phyloP scores from a whole-genome alignment of 768 basidiomycete species.

The Leccinum subgranulosum region DNA sequence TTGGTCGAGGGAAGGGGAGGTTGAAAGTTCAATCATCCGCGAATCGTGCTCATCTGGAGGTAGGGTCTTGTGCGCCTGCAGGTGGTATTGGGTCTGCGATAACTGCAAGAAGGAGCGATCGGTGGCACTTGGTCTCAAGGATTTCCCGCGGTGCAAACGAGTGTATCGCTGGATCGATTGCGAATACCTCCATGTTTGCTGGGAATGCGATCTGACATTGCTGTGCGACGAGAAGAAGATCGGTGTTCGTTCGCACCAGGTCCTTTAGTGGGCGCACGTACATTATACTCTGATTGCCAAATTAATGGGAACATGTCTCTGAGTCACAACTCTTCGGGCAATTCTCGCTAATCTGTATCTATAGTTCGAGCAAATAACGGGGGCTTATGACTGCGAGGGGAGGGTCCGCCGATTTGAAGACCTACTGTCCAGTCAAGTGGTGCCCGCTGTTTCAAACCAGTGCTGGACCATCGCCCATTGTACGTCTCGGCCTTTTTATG shows the following conservation, averaged over 20 bases:
- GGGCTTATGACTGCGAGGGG: too few relatives aligned
- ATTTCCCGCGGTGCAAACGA: too few relatives aligned
- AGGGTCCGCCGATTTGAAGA: too few relatives aligned
- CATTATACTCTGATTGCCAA: too few relatives aligned
- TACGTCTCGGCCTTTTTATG: neutral
- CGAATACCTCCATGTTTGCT: constrained; percentile 21
- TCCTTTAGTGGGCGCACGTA: neutral
- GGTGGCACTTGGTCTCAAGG: too few relatives aligned
- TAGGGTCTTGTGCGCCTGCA: constrained; percentile 22
- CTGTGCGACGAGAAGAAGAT: constrained; percentile 25
- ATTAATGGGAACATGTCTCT: too few relatives aligned
- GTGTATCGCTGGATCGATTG: constrained; percentile 4
- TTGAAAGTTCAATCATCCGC: constrained; percentile 11
- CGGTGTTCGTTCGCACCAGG: constrained; percentile 4
- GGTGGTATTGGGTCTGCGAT: constrained; percentile 12
- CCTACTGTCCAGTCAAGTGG: too few relatives aligned
- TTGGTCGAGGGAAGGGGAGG: constrained; percentile 13
- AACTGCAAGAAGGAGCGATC: too few relatives aligned
- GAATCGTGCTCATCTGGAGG: constrained; percentile 14
- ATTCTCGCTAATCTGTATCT: too few relatives aligned
- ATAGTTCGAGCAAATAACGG: too few relatives aligned
- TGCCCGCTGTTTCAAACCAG: constrained; percentile 6
- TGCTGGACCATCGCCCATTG: neutral
- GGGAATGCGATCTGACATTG: constrained; percentile 13
- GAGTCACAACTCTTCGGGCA: too few relatives aligned